Conservation (phyloP, 306 rosid species). For the Quillaja saponaria region DNA sequence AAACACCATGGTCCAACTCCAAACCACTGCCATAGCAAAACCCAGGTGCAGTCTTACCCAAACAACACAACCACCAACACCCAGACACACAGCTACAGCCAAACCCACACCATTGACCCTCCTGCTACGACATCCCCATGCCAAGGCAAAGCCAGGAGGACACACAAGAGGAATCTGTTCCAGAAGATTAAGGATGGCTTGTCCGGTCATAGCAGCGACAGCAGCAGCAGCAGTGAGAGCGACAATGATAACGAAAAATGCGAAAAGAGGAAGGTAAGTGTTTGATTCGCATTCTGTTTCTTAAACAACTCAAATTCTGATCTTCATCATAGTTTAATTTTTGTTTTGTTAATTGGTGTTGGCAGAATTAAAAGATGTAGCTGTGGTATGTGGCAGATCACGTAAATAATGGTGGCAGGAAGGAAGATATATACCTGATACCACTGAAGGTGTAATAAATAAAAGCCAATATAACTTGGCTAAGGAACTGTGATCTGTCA, state of each 20-base stretch:
- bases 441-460: conserved; percentile 14
- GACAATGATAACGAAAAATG: conserved; percentile 8
- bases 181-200: conserved; percentile 34
- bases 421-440: conserved; percentile 8
- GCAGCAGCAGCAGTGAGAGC: conserved; percentile 5
- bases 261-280: conserved; percentile 19
- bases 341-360: background rate
- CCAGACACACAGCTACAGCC: conserved; percentile 25
- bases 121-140: background rate
- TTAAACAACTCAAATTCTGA: conserved; percentile 1
- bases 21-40: conserved; percentile 32
- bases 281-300: conserved; percentile 11
- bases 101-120: background rate
- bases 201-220: background rate
- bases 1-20: conserved; percentile 40
- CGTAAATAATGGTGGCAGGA: background rate
- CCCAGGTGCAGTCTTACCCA: conserved; percentile 20
- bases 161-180: conserved; percentile 39
- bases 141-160: conserved; percentile 27
- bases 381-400: conserved; percentile 9
- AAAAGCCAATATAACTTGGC: conserved; percentile 37
- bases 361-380: conserved; percentile 34
- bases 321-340: background rate
- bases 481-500: conserved; percentile 23
- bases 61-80: conserved; percentile 26